phyloP scores from a whole-genome alignment of 2,329 filamentous ascomycete species.

The Colletotrichum brevisporum region DNA sequence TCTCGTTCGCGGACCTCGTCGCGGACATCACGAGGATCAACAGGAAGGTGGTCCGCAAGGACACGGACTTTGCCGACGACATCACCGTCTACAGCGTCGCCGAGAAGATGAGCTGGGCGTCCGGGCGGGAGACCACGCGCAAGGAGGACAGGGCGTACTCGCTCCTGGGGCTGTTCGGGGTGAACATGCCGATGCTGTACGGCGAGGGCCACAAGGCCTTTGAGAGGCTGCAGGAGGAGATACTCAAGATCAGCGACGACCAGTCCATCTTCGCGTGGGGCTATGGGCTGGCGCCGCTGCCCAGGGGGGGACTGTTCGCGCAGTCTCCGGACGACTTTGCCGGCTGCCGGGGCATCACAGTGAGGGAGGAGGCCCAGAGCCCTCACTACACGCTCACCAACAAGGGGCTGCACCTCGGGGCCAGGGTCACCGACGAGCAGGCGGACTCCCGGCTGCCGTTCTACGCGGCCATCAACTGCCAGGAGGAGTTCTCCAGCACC shows the following conservation, averaged over 20 bases:
- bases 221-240: conserved; percentile 40
- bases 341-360: neutral
- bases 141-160: conserved; percentile 47
- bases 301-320: conserved; percentile 26
- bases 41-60: conserved; percentile 39
- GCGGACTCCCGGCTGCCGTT: neutral
- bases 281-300: conserved; percentile 36
- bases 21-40: conserved; percentile 26
- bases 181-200: conserved; percentile 48
- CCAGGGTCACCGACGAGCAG: neutral
- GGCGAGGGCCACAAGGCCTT: conserved; percentile 47
- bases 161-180: conserved; percentile 47
- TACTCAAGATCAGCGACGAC: conserved; percentile 19
- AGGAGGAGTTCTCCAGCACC: neutral
- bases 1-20: conserved; percentile 28
- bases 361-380: neutral
- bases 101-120: conserved; percentile 48
- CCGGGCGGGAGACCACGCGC: conserved; percentile 43
- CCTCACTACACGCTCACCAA: neutral
- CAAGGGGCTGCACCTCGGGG: neutral
- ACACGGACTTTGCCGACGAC: conserved; percentile 13
- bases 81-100: conserved; percentile 22
- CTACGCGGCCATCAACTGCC: neutral
- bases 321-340: conserved; percentile 31
- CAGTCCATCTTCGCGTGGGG: conserved; percentile 37